Evolutionary conservation across 75 land plant species (phyloP), one percentile per base, ranked within the genome.

Genomic region (Cupressus sempervirens): DNA sequence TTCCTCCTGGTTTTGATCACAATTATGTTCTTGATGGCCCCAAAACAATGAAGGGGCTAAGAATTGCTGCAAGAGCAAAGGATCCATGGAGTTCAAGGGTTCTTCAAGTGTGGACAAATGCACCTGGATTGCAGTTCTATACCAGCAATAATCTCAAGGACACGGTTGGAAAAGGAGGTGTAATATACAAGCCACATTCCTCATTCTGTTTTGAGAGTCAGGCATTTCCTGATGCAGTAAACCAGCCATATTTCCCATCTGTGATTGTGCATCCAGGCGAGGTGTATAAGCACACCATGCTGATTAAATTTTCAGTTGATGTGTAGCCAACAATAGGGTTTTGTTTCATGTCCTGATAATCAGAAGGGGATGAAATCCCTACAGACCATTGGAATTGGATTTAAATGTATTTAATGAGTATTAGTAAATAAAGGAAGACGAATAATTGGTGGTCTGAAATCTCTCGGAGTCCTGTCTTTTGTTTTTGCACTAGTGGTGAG

Each of bases 131-230:
- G 86, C 97, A 95, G 87, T 91, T 95, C 82, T 95, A 95, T 84
- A 91, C 94, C 0, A 85, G 91, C 4, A 91, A 91, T 81, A 65
- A 29, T 32, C 15, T 94, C 15, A 72, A 68, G 50, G 84, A 85
- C 20, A 87, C 84, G 35, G 74, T 20, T 73, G 97, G 97, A n/a
- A 94, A 94, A 83, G 91, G 84, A 16, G 96, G 97, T 4, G 34
- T 32, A 30, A 76, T 88, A 20, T 95, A 95, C 76, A 23, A 81
- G 62, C 16, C 52, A 53, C 84, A 90, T 81, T 89, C 82, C 29
- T 95, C 82, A 5, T 34, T 95, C n/a, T 93, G 94, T 84, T 86
- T 93, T 84, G 97, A 95, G 88, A 95, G 94, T 11, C 94, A 94
- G 83, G 95, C 90, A 12, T 95, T 91, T 80, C 97, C 97, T 3